Evolutionary conservation across 805 yeast genomes (phyloP), one percentile per base, ranked within the genome.

Genomic region (Cyberlindnera bimundalis): DNA sequence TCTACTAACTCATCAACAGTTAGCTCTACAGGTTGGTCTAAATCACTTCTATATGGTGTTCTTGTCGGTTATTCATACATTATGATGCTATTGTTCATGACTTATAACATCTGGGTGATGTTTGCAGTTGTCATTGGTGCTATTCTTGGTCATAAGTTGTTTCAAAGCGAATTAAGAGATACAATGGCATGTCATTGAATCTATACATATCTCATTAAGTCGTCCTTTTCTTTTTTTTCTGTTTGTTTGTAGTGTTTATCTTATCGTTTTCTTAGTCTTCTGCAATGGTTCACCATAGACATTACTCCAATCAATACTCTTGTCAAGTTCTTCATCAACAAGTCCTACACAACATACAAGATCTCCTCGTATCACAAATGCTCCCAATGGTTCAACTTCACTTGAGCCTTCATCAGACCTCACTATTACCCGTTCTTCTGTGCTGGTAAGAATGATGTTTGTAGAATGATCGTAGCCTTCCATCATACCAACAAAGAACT

Each of bases 101-200:
- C 91, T 6, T 86, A 83, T 60, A 85, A 85, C 57, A 86, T 91
- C 11, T 86, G 90, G 90, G 73, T 80, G 25, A 84, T 85, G 93
- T 34, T 77, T 7, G 79, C 91, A 3, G 84, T 84, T 9, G 79
- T 77, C 1, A 48, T 71, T 2, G 95, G 95, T 2, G 93, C 93
- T 2, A 71, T 69, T n/a, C 17, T 76, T 19, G 95, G 95, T 1
- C 73, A 79, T 56, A 78, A 70, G 52, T 26, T 76, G 10, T 86
- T 87, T 82, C 75, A 76, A 4, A 46, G 57, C 9, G 53, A 52
- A 16, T 37, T 47, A 15, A 49, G 46, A 19, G 56, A 53, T 10
- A 30, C 58, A 4, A 37, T 57, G 48, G 61, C 60, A 4, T 57
- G 61, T 25, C 61, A 55, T 34, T 56, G 40, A 40, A n/a, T 18